Base-by-base conservation (phyloP, 371 early-diverging fungal genomes). In the Blastocladiella emersonii region DNA sequence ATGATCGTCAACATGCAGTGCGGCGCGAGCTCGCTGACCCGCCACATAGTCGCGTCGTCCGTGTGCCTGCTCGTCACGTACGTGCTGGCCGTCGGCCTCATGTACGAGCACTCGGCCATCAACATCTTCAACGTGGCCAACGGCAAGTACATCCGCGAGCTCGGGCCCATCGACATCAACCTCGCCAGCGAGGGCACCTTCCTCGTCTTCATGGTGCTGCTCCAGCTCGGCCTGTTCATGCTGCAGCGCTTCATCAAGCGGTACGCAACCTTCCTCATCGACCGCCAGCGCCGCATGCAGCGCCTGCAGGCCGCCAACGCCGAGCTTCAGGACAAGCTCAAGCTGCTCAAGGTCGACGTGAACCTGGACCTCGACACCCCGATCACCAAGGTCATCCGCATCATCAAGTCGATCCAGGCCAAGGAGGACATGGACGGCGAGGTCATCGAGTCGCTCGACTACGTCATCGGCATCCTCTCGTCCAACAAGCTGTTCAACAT, bases 281-380 rank as follows among this genome's bases (percentile, higher is more conserved):
- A 71, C 19, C 62, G 74, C 34, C 66, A 67, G 61, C 44, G 63
- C 23, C 67, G 70, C 39, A 70, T 71, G 61, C 23, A 56, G 34
- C 27, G 55, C 37, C 64, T 76, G 25, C 53, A 62, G 34, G 45
- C 63, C 37, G 67, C 66, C 59, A 76, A 76, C 44, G 66, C 67
- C 17, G 68, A 74, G 44, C 60, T 76, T 36, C 66, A 69, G 61
- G 63, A 44, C 10, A 70, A 72, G 59, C 68, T 76, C 37, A 64
- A 66, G 45, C 53, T 66, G 66, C 67, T 72, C 35, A 67, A 67
- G 43, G 65, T 62, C 37, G 74, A 76, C 17, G 64, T 64, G 37
- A 60, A 73, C 19, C 55, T 78, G 62, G 78, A 78, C 57, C 65
- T 78, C 41, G 77, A 78, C 61, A 72, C 76, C 43, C 78, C 78